Percentiles rank a stretch among this genome's conserved stretches.
These are phyloP conservation scores for Collybia sp. DNA, from an alignment of 768 basidiomycete genomes.

Conservation along the genomic window DNA sequence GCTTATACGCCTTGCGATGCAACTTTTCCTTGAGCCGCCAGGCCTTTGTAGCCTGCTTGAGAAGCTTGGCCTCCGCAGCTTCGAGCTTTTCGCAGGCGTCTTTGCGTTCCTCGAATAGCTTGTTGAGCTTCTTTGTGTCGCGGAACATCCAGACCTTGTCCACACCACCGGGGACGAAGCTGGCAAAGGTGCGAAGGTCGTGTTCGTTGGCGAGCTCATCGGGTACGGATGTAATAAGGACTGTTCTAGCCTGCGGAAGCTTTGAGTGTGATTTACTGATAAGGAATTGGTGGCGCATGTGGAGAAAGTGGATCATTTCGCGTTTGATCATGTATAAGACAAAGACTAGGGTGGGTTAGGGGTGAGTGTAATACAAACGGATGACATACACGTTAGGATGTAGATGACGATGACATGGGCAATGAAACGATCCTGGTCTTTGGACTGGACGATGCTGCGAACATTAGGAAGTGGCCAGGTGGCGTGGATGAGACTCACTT, in stretches of 20 bases:
- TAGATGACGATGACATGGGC: constrained; percentile 56
- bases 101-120: constrained; percentile 37
- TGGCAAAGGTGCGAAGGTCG: constrained; percentile 46
- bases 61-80: constrained; percentile 44
- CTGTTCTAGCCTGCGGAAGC: constrained; percentile 62
- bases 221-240: constrained; percentile 63
- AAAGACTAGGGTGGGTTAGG: constrained; percentile 35
- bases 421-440: constrained; percentile 39
- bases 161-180: constrained; percentile 66
- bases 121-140: constrained; percentile 40
- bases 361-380: neutral
- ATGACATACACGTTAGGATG: constrained; percentile 40
- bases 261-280: constrained; percentile 53
- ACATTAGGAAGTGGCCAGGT: neutral
- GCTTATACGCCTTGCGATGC: constrained; percentile 24
- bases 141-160: constrained; percentile 66
- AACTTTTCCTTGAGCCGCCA: constrained; percentile 35
- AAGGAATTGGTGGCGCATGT: constrained; percentile 55
- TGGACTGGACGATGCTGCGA: constrained; percentile 28
- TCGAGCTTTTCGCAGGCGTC: constrained; percentile 51
- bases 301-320: constrained; percentile 54
- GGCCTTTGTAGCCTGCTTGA: constrained; percentile 31
- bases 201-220: constrained; percentile 45
- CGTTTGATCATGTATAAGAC: constrained; percentile 54
- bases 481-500: constrained; percentile 31